phyloP scores from a whole-genome alignment of 164 flowering plant genomes.

The Tetrastigma voinierianum region DNA sequence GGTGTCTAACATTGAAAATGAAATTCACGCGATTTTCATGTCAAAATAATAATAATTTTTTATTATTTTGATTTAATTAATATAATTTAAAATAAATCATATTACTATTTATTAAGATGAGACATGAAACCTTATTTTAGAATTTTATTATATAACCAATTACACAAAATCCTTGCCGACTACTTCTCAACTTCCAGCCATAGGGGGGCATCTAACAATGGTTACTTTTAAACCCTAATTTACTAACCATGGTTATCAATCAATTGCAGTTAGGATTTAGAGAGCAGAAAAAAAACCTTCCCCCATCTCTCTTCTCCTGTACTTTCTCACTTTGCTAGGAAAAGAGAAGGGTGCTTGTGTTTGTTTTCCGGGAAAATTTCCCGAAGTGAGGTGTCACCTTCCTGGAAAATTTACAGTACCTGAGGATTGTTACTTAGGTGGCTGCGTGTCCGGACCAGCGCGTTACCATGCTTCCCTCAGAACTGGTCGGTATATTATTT shows the following conservation, averaged over 20 bases:
- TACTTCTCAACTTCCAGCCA: slow-evolving; percentile 22
- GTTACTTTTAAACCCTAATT: slow-evolving; percentile 12
- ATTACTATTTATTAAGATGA: too few relatives aligned
- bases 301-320: not conserved
- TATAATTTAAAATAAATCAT: too few relatives aligned
- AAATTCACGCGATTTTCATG: slow-evolving; percentile 6
- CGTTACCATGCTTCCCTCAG: slow-evolving; percentile 8
- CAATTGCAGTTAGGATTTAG: slow-evolving; percentile 16
- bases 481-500: slow-evolving; percentile 22
- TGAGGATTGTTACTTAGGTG: not conserved
- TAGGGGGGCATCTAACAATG: slow-evolving; percentile 15
- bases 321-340: slow-evolving; percentile 7
- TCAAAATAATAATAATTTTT: too few relatives aligned
- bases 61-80: too few relatives aligned
- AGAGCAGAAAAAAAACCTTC: not conserved
- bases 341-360: slow-evolving; percentile 2
- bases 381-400: not conserved
- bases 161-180: slow-evolving; percentile 28
- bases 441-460: not conserved
- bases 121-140: too few relatives aligned
- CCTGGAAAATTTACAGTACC: slow-evolving; percentile 14
- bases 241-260: slow-evolving; percentile 12
- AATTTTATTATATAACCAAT: not conserved
- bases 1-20: slow-evolving; percentile 6
- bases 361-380: slow-evolving; percentile 17